These are phyloP conservation scores for Teunomyces aglyptinius DNA, from an alignment of 805 yeast genomes.

Conservation along the genomic window DNA sequence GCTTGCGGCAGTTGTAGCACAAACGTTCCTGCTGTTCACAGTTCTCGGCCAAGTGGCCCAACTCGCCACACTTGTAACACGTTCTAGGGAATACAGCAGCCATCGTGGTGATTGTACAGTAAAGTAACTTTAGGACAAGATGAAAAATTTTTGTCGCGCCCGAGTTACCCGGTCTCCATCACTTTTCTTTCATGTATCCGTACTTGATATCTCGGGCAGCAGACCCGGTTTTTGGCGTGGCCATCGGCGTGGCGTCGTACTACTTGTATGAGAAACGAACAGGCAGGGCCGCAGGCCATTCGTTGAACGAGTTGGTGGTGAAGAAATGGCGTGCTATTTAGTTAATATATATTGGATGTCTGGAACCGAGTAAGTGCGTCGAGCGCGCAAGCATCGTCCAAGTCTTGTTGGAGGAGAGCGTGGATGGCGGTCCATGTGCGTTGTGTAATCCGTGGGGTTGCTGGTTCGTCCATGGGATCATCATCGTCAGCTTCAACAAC, in stretches of 20 bases:
- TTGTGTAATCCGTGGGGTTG: no score
- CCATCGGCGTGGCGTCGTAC: slow-evolving; percentile 62
- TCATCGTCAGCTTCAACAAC: background rate
- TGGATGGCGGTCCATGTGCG: slow-evolving; percentile 21
- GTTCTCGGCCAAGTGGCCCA: slow-evolving; percentile 86
- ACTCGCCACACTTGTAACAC: slow-evolving; percentile 89
- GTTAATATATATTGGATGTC: background rate
- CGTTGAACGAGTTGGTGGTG: slow-evolving; percentile 50
- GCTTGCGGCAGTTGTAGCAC: slow-evolving; percentile 89
- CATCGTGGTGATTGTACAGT: slow-evolving; percentile 22
- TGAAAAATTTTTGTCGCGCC: background rate
- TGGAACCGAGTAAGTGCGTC: slow-evolving; percentile 14
- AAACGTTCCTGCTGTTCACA: slow-evolving; percentile 82
- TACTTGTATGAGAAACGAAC: slow-evolving; percentile 60
- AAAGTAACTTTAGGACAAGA: no score
- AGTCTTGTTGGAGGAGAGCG: slow-evolving; percentile 16
- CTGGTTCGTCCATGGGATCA: no score
- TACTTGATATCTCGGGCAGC: slow-evolving; percentile 50
- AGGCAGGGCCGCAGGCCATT: slow-evolving; percentile 58
- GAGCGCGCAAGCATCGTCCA: slow-evolving; percentile 18
- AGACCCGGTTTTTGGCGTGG: slow-evolving; percentile 66
- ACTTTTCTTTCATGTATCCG: slow-evolving; percentile 26
- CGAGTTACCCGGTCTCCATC: background rate
- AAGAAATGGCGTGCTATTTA: slow-evolving; percentile 21
- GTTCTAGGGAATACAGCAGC: slow-evolving; percentile 62